Conservation (phyloP, 1,284 basidiomycete species). For the Moesziomyces globuligerus region DNA sequence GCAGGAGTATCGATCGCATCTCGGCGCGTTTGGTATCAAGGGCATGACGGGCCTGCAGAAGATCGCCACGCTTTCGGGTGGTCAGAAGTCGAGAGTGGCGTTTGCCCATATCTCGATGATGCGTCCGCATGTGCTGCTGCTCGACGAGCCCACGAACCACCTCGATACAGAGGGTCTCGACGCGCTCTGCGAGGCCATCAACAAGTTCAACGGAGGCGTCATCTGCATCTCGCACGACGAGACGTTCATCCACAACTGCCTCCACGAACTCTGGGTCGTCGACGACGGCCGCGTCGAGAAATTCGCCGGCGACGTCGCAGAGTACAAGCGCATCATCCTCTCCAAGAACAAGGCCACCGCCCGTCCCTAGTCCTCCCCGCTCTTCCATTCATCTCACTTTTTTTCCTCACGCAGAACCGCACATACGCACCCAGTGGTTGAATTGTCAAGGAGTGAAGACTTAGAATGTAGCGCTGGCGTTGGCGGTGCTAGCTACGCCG, state of each 20-base stretch:
- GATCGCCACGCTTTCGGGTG: constrained; percentile 75
- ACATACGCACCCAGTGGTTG: too few relatives aligned
- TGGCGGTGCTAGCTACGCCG: constrained; percentile 69
- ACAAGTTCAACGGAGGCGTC: constrained; percentile 91
- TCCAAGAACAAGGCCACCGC: constrained; percentile 49
- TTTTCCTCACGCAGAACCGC: too few relatives aligned
- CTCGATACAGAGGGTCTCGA: constrained; percentile 90
- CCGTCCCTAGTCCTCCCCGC: constrained; percentile 1
- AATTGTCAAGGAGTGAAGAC: too few relatives aligned
- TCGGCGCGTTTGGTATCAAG: constrained; percentile 98
- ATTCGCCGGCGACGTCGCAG: constrained; percentile 88
- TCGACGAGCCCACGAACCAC: constrained; percentile 99
- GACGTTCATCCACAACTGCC: constrained; percentile 61
- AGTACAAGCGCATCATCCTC: constrained; percentile 79
- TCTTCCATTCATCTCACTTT: too few relatives aligned
- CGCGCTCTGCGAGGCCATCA: constrained; percentile 88
- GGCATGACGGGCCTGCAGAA: constrained; percentile 92
- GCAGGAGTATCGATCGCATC: constrained; percentile 92
- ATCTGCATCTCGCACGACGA: constrained; percentile 64
- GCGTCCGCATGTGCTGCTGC: constrained; percentile 91
- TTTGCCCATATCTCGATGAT: constrained; percentile 91
- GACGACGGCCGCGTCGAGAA: constrained; percentile 83
- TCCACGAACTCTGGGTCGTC: constrained; percentile 74
- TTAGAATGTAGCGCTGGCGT: constrained; percentile 64
- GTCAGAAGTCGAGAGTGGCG: constrained; percentile 95